Conservation (phyloP, 2,329 filamentous ascomycete genomes). For the Aspergillus ochraceus region DNA sequence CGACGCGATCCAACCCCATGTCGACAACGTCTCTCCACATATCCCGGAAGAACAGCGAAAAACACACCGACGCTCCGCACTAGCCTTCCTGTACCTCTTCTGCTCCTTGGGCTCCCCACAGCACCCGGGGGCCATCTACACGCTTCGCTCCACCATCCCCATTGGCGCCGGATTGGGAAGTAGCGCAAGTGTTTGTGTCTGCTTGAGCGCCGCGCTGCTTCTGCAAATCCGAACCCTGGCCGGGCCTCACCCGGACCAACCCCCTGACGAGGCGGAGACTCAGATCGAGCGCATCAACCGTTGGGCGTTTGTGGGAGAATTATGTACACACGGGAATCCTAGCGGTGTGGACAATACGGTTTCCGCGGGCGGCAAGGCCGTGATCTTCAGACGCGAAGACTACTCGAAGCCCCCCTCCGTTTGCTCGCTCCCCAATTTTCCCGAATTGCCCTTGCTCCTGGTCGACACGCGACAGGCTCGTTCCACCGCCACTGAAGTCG, state of each 20-base stretch:
- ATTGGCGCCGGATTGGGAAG: constrained; percentile 89
- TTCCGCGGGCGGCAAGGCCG: constrained; percentile 86
- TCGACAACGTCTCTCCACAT: constrained; percentile 67
- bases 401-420: constrained; percentile 76
- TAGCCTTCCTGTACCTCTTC: constrained; percentile 89
- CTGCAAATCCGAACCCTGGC: constrained; percentile 85
- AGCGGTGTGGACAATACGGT: constrained; percentile 98
- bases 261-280: constrained; percentile 77
- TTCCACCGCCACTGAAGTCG: constrained; percentile 81
- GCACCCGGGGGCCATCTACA: constrained; percentile 82
- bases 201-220: constrained; percentile 78
- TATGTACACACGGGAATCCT: constrained; percentile 96
- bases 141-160: constrained; percentile 88
- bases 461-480: constrained; percentile 88
- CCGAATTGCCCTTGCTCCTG: constrained; percentile 83
- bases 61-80: constrained; percentile 78
- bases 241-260: constrained; percentile 89
- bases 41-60: constrained; percentile 72
- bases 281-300: constrained; percentile 95
- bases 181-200: constrained; percentile 92
- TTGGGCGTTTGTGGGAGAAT: constrained; percentile 95
- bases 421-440: constrained; percentile 78
- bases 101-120: constrained; percentile 78
- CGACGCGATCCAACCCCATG: constrained; percentile 75
- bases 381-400: constrained; percentile 81